These are phyloP conservation scores for Trametes cingulata DNA, from an alignment of 768 basidiomycete genomes.

Conservation along the genomic window DNA sequence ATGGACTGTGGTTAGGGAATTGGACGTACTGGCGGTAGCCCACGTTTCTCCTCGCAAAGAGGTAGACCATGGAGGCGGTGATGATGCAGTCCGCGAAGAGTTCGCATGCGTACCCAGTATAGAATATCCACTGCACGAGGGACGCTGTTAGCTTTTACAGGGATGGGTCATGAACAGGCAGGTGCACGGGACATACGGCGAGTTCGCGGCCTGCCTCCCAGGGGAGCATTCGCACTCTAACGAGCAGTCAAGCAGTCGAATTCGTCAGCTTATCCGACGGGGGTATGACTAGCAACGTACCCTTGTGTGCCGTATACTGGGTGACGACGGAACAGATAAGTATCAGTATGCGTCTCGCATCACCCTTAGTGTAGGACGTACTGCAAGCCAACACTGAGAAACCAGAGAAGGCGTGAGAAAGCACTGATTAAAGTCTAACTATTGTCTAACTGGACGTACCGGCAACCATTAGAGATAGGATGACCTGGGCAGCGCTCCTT, in stretches of 20 bases:
- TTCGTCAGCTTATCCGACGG: too few relatives aligned
- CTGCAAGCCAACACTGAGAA: neutral
- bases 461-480: neutral
- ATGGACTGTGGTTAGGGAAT: neutral
- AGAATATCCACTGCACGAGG: neutral
- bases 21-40: neutral
- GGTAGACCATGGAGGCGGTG: neutral
- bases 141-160: too few relatives aligned
- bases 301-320: conserved; percentile 1
- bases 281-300: neutral
- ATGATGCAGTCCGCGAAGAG: neutral
- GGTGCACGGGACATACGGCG: neutral
- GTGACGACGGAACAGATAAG: neutral
- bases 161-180: neutral
- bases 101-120: conserved; percentile 1
- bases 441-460: neutral
- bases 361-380: too few relatives aligned
- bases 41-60: neutral
- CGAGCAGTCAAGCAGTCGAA: too few relatives aligned
- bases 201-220: neutral
- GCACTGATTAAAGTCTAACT: neutral
- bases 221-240: neutral
- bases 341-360: neutral
- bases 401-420: too few relatives aligned
- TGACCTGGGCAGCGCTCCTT: too few relatives aligned